Percentiles rank a stretch among this genome's conserved stretches.
These are phyloP conservation scores for Suillus spraguei DNA, from an alignment of 768 basidiomycete species.

Conservation along the genomic window DNA sequence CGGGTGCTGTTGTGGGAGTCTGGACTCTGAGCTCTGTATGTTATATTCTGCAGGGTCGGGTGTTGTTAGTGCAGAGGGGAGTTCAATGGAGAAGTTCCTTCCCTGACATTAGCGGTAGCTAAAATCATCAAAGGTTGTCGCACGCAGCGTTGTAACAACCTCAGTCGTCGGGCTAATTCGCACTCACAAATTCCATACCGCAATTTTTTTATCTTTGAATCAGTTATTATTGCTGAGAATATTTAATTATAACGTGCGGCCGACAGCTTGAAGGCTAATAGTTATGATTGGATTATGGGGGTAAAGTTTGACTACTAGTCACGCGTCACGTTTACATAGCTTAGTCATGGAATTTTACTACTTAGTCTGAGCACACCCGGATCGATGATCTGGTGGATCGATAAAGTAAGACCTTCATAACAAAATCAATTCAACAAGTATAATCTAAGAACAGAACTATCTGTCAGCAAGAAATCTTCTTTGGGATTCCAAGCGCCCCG, in stretches of 20 bases:
- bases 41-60: background rate
- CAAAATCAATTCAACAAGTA: background rate
- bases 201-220: too few species aligned
- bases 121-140: too few species aligned
- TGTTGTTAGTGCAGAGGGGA: background rate
- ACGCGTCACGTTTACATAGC: too few species aligned
- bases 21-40: background rate
- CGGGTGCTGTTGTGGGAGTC: background rate
- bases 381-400: background rate
- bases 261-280: too few species aligned
- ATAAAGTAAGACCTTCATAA: background rate
- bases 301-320: too few species aligned
- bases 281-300: too few species aligned
- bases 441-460: background rate
- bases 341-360: too few species aligned
- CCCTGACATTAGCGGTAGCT: background rate
- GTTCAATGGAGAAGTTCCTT: background rate
- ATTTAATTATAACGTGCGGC: too few species aligned
- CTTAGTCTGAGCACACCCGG: background rate
- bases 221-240: too few species aligned
- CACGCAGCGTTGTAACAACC: too few species aligned
- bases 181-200: background rate
- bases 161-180: background rate
- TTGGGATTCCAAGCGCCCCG: background rate
- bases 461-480: background rate